A percentile compares a stretch with the other conserved stretches of the same genome.
phyloP scores from a whole-genome alignment of 148 eudicot genomes.

The Diospyros lotus region DNA sequence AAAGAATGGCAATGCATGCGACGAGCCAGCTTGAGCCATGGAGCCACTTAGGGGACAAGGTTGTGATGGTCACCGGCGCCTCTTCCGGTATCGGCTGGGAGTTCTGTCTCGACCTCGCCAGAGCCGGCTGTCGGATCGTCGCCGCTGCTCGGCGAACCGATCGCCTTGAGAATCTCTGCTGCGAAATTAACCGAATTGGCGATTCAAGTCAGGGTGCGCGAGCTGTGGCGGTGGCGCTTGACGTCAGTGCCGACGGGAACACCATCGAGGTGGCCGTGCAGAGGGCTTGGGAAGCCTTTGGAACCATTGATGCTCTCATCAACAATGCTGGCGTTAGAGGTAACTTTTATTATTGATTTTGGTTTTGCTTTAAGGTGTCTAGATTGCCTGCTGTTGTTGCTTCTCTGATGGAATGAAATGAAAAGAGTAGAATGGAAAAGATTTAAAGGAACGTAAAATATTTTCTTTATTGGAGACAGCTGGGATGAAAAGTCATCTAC shows the following conservation, averaged over 20 bases:
- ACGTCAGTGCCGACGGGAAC: slow-evolving; percentile 32
- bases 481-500: too few relatives aligned
- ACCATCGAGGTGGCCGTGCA: slow-evolving; percentile 38
- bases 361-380: too few relatives aligned
- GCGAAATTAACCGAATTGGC: slow-evolving; percentile 27
- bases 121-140: slow-evolving; percentile 24
- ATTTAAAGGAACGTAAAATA: too few relatives aligned
- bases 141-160: slow-evolving; percentile 27
- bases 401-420: too few relatives aligned
- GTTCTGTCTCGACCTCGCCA: slow-evolving; percentile 19
- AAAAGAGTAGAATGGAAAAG: too few relatives aligned
- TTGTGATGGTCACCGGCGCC: slow-evolving; percentile 21
- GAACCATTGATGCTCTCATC: slow-evolving; percentile 50
- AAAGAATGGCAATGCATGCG: too few relatives aligned
- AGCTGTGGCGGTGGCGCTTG: slow-evolving; percentile 61
- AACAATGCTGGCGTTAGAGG: slow-evolving; percentile 63
- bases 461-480: too few relatives aligned
- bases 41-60: slow-evolving; percentile 8
- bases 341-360: neutral
- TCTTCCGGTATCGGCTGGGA: slow-evolving; percentile 17
- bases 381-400: too few relatives aligned
- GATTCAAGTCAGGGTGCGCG: slow-evolving; percentile 11
- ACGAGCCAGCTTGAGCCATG: slow-evolving; percentile 1
- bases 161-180: slow-evolving; percentile 18
- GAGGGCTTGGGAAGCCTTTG: slow-evolving; percentile 60